Conservation (phyloP, 805 yeast species). For the Candida pini region DNA sequence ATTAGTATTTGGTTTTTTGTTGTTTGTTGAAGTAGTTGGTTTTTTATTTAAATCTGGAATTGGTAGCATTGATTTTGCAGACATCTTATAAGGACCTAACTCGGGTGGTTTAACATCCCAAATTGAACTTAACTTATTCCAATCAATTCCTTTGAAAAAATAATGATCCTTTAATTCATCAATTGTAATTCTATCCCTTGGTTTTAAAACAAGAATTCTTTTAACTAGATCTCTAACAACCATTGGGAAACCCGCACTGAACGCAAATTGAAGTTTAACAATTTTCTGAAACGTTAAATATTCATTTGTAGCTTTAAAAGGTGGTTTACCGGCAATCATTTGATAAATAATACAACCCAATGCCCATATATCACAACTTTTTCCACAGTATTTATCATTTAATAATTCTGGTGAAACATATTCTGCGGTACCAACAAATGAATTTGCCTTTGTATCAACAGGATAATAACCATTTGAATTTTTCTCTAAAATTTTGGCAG, state of each 20-base stretch:
- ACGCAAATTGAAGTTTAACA: slow-evolving; percentile 74
- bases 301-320: slow-evolving; percentile 80
- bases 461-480: slow-evolving; percentile 53
- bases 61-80: slow-evolving; percentile 75
- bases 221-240: slow-evolving; percentile 68
- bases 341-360: slow-evolving; percentile 56
- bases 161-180: slow-evolving; percentile 54
- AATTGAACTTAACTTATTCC: slow-evolving; percentile 45
- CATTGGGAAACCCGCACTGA: slow-evolving; percentile 79
- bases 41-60: slow-evolving; percentile 45
- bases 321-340: slow-evolving; percentile 66
- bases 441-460: slow-evolving; percentile 61
- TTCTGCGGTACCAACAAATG: slow-evolving; percentile 84
- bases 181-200: slow-evolving; percentile 56
- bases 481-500: slow-evolving; percentile 66
- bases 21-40: slow-evolving; percentile 14
- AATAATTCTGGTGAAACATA: slow-evolving; percentile 78
- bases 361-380: slow-evolving; percentile 59
- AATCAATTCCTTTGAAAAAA: slow-evolving; percentile 54
- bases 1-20: neutral
- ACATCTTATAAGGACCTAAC: slow-evolving; percentile 64
- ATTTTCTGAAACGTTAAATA: slow-evolving; percentile 78
- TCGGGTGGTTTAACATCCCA: slow-evolving; percentile 62
- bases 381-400: slow-evolving; percentile 64
- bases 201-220: slow-evolving; percentile 57